Base-by-base conservation (phyloP, 2,329 filamentous ascomycete species). In the Monilinia fructicola region DNA sequence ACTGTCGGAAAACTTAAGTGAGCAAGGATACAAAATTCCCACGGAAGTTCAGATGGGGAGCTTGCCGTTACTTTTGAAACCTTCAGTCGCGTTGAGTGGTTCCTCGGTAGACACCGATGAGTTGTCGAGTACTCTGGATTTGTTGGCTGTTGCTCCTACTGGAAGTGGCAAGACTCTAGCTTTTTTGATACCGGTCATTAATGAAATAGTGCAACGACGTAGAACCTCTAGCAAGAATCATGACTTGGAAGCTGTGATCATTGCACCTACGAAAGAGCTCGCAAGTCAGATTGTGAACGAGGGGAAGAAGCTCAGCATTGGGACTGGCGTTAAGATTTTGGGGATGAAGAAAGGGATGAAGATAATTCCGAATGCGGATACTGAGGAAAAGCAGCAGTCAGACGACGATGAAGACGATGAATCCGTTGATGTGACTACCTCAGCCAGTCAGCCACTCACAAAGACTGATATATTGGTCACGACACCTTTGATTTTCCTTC, bases 91-190 rank as follows among this genome's bases (percentile, higher is more conserved):
- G 0, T 78, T 87, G 40, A 68, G 75, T n/a, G 74, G 76, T 54
- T 72, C 77, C 26, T 75, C 75, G 16, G 76, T 76, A 4, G 78
- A 72, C 2, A 65, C 70, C 26, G 69, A 69, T 66, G 65, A 68
- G 54, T 77, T 78, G 26, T 60, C 44, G 11, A 53, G 58, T 10
- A 64, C 71, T 55, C 81, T 94, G 5, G 89, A 99, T 80, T 86
- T 99, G 50, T 78, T 99, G 69, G 91, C 92, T 0, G 88, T 98
- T 54, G 95, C 95, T 3, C 95, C 95, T 1, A 99, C 95, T 0
- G 95, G 95, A 31, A 98, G 94, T 77, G 95, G 95, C 54, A 99
- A 99, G 82, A 99, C 95, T 0, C 81, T 99, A 70, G 92, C 93
- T 23, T 99, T 97, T 74, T 79, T 98, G 73, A 90, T 99, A 53